Evolutionary conservation across 2,329 filamentous ascomycete genomes (phyloP).

Genomic region (Remersonia thermophila): DNA sequence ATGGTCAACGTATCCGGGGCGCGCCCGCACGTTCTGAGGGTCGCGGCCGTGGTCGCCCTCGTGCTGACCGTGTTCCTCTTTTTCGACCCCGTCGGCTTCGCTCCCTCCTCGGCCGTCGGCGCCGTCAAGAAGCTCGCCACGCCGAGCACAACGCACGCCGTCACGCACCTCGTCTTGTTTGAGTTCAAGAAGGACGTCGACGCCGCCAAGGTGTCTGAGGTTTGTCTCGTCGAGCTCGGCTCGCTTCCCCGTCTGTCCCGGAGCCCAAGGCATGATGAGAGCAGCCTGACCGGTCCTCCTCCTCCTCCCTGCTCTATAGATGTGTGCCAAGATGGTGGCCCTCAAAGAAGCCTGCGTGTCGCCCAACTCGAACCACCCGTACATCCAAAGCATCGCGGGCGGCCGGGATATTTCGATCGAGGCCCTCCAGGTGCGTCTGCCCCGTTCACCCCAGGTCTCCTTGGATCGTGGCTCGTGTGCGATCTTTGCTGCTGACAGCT

Average conservation of each 20-base stretch:
- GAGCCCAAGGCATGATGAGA: background rate
- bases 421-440: conserved; percentile 40
- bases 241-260: background rate
- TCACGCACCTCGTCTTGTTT: conserved; percentile 14
- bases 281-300: background rate
- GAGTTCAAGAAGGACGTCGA: conserved; percentile 12
- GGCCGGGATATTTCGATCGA: conserved; percentile 52
- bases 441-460: too few relatives aligned
- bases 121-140: background rate
- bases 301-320: conserved; percentile 1
- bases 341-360: conserved; percentile 48
- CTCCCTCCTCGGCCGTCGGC: conserved; percentile 6
- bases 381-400: conserved; percentile 46
- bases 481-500: conserved; percentile 5
- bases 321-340: conserved; percentile 34
- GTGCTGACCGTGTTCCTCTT: conserved; percentile 11
- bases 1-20: conserved; percentile 9
- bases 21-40: conserved; percentile 7
- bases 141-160: conserved; percentile 1
- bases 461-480: too few relatives aligned
- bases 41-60: conserved; percentile 4
- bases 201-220: conserved; percentile 6
- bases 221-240: conserved; percentile 3
- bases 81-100: conserved; percentile 14
- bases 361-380: conserved; percentile 43